phyloP scores from a whole-genome alignment of 345 rosid species.

The Ceriops tagal region DNA sequence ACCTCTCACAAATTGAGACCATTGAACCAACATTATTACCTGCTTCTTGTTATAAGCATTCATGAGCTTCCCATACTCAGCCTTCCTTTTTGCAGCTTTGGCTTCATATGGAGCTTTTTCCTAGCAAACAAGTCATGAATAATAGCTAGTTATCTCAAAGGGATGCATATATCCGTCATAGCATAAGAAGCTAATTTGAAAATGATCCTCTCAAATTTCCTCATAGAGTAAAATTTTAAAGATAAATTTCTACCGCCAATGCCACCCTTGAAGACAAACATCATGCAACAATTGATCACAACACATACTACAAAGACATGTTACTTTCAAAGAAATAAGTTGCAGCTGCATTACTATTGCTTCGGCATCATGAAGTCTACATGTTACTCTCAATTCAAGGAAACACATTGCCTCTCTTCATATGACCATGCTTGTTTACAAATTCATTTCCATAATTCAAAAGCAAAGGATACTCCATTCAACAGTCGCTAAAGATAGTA shows the following conservation, averaged over 20 bases:
- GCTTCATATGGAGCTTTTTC: conserved; percentile 87
- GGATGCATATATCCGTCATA: background rate
- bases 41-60: conserved; percentile 74
- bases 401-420: background rate
- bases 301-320: too few relatives aligned
- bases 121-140: conserved; percentile 23
- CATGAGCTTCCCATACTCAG: conserved; percentile 74
- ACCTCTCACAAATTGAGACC: background rate
- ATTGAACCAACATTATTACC: conserved; percentile 31
- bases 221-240: background rate
- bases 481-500: background rate
- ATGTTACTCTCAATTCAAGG: background rate
- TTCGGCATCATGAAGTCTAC: too few relatives aligned
- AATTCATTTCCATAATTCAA: background rate
- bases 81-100: conserved; percentile 75
- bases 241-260: too few relatives aligned
- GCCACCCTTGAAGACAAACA: too few relatives aligned
- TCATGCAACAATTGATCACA: too few relatives aligned
- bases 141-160: background rate
- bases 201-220: background rate
- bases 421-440: background rate
- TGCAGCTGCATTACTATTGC: too few relatives aligned
- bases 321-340: too few relatives aligned
- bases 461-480: background rate
- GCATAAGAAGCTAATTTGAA: background rate